Base-by-base conservation (phyloP, 768 basidiomycete genomes). In the Leccinum subtestaceum region DNA sequence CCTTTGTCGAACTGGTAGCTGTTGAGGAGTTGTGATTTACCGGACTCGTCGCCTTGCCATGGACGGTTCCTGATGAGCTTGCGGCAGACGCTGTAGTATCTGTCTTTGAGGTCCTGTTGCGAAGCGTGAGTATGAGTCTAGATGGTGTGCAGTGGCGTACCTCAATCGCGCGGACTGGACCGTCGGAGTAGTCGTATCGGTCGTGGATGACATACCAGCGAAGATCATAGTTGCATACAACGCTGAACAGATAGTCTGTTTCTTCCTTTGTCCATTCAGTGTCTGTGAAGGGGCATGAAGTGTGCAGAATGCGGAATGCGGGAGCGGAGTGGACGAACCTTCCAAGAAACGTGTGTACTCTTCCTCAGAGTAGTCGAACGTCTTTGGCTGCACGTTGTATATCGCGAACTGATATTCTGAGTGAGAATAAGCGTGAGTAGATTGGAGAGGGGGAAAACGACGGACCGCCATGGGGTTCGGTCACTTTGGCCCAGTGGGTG, bases 131-230 rank as follows among this genome's bases (percentile, higher is more conserved):
- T 13, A 54, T 13, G 57, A 2, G 53, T 8, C 31, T 31, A 9
- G 40, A 13, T 53, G 40, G 9, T 17, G 25, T 15, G 48, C 6
- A 54, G 9, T 25, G 38, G 17, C 34, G 32, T 65, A 91, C 94
- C 80, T 95, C 94, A 55, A 94, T 77, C n/a, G 80, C 77, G 21
- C 87, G 83, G 25, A 64, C 52, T 38, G 74, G 68, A 9, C 84
- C 83, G n/a, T 74, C 75, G 2, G 83, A 78, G 67, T 80, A 92
- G 4, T 91, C 86, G 72, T 96, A 98, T 27, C 97, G 86, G 73
- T 98, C 97, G 54, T 90, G 79, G 12, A 95, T 85, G 62, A 98
- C 81, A 69, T 91, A 88, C 84, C 95, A 98, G 47, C 96, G 83
- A 11, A 85, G 78, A 71, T 98, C 95, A 64, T 90, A 98, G 53